These are phyloP conservation scores for Cnidoscolus chayamansa DNA, from an alignment of 441 rosid genomes.

Conservation along the genomic window DNA sequence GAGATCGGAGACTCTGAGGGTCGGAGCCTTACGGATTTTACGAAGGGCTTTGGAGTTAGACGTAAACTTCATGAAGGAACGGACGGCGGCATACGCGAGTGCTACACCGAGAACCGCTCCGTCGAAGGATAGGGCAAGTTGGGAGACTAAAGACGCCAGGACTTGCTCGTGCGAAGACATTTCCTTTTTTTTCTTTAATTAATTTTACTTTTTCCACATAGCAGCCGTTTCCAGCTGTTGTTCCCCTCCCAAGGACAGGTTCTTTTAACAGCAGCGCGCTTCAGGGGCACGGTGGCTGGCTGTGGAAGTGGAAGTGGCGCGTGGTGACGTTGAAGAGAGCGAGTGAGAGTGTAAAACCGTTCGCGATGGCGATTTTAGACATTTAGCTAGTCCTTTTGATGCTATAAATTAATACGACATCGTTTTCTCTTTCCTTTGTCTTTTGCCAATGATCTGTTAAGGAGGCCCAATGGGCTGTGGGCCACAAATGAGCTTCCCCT, in stretches of 20 bases:
- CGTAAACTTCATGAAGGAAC: conserved; percentile 41
- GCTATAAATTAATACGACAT: neutral
- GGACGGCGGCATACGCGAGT: conserved; percentile 60
- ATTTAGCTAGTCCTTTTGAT: neutral
- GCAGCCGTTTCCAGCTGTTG: too few species aligned
- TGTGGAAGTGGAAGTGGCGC: neutral
- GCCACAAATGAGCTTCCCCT: too few species aligned
- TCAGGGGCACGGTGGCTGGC: neutral
- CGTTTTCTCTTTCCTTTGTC: neutral
- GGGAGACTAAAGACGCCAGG: conserved; percentile 43
- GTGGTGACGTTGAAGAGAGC: neutral
- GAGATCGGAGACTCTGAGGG: conserved; percentile 53
- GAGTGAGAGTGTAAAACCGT: neutral
- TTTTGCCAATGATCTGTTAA: too few species aligned
- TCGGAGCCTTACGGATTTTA: conserved; percentile 48
- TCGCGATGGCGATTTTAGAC: neutral
- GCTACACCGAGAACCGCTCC: conserved; percentile 75
- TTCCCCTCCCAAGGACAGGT: too few species aligned
- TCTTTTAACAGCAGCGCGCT: neutral
- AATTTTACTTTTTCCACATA: neutral
- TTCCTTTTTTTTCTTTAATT: too few species aligned
- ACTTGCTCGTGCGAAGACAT: conserved; percentile 75
- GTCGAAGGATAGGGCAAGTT: conserved; percentile 71
- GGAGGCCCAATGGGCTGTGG: too few species aligned
- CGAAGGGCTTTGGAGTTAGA: conserved; percentile 53